These are phyloP conservation scores for Kodamaea fukazawae DNA, from an alignment of 805 yeast species.

Conservation along the genomic window DNA sequence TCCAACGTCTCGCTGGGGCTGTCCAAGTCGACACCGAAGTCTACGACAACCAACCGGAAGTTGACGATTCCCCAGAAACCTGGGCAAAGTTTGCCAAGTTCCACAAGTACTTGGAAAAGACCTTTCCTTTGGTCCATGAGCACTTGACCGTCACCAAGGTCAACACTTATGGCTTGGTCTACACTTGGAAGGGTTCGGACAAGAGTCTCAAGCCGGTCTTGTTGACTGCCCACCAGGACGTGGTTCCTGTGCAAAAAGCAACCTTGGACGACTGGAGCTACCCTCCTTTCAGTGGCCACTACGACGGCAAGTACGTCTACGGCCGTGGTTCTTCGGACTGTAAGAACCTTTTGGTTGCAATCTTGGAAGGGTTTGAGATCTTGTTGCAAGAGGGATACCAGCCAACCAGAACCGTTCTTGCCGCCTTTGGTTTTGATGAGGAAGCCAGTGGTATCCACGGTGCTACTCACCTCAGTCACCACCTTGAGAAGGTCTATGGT, in stretches of 20 bases:
- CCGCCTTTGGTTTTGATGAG: slow-evolving; percentile 79
- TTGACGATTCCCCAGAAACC: slow-evolving; percentile 49
- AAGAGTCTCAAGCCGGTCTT: slow-evolving; percentile 61
- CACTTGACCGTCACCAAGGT: slow-evolving; percentile 51
- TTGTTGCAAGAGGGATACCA: slow-evolving; percentile 46
- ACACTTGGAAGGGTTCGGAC: slow-evolving; percentile 58
- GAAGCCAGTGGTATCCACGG: slow-evolving; percentile 66
- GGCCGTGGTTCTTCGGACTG: slow-evolving; percentile 82
- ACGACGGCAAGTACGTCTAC: slow-evolving; percentile 63
- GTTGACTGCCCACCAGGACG: slow-evolving; percentile 77
- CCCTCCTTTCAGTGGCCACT: slow-evolving; percentile 60
- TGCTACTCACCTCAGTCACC: slow-evolving; percentile 50
- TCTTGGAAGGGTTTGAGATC: slow-evolving; percentile 59
- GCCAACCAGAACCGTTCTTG: slow-evolving; percentile 61
- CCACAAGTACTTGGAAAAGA: slow-evolving; percentile 49
- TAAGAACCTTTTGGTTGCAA: slow-evolving; percentile 64
- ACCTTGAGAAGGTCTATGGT: slow-evolving; percentile 56
- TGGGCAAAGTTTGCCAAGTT: slow-evolving; percentile 43
- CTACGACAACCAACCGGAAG: slow-evolving; percentile 50
- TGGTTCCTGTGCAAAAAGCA: slow-evolving; percentile 68
- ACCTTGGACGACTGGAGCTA: slow-evolving; percentile 59
- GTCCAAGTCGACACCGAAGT: slow-evolving; percentile 64
- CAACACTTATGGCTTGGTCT: slow-evolving; percentile 61
- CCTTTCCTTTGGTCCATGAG: slow-evolving; percentile 54
- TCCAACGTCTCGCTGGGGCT: slow-evolving; percentile 51